A percentile compares a stretch with the other conserved stretches of the same genome.
These are phyloP conservation scores for Scheffersomyces coipomensis DNA, from an alignment of 805 yeast species.

Conservation along the genomic window DNA sequence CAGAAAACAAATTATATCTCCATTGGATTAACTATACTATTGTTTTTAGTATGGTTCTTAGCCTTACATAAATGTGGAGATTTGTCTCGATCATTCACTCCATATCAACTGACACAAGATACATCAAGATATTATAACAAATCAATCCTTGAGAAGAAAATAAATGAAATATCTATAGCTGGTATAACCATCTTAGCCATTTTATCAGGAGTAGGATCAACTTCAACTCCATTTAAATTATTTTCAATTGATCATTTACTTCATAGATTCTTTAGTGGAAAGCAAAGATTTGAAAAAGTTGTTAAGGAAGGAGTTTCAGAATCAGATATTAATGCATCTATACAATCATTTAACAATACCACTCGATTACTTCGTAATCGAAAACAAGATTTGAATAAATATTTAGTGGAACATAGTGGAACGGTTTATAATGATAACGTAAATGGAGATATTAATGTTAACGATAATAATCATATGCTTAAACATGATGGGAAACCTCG, in stretches of 20 bases:
- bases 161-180: slow-evolving; percentile 45
- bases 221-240: slow-evolving; percentile 41
- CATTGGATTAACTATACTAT: slow-evolving; percentile 7
- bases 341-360: slow-evolving; percentile 43
- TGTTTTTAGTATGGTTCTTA: slow-evolving; percentile 30
- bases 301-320: slow-evolving; percentile 18
- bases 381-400: slow-evolving; percentile 24
- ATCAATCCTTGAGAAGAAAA: slow-evolving; percentile 38
- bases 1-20: slow-evolving; percentile 2
- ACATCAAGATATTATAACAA: slow-evolving; percentile 9
- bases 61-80: slow-evolving; percentile 33
- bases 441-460: slow-evolving; percentile 6
- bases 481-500: neutral
- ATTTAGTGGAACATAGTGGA: slow-evolving; percentile 19
- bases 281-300: neutral
- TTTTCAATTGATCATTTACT: slow-evolving; percentile 10
- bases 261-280: neutral
- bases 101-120: slow-evolving; percentile 11
- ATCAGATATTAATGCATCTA: slow-evolving; percentile 28
- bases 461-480: neutral
- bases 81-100: slow-evolving; percentile 23
- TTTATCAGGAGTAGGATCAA: slow-evolving; percentile 52
- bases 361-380: slow-evolving; percentile 32
- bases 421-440: slow-evolving; percentile 22
- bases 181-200: slow-evolving; percentile 52